A percentile compares a stretch with the other conserved stretches of the same genome.
phyloP scores from a whole-genome alignment of 768 basidiomycete species.

The Leccinum boreale region DNA sequence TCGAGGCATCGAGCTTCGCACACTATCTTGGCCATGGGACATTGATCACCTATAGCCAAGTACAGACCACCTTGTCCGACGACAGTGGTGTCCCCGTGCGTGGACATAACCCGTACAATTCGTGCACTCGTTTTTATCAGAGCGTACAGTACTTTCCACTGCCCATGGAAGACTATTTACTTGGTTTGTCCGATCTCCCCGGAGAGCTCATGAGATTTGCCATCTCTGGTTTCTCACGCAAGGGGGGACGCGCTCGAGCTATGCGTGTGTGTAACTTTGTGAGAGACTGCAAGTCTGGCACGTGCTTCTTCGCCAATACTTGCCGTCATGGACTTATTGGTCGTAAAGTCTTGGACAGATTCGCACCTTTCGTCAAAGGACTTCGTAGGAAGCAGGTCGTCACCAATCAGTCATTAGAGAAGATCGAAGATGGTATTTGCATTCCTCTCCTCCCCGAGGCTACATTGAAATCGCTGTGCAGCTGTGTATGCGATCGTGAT shows the following conservation, averaged over 20 bases:
- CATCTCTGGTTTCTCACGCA: conserved; percentile 73
- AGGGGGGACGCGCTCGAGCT: conserved; percentile 63
- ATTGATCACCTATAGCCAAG: conserved; percentile 65
- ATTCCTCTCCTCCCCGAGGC: not conserved
- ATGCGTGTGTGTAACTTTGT: conserved; percentile 68
- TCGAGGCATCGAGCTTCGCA: conserved; percentile 88
- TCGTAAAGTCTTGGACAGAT: conserved; percentile 68
- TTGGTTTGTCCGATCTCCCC: conserved; percentile 91
- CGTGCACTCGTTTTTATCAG: conserved; percentile 4
- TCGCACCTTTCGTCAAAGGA: conserved; percentile 66
- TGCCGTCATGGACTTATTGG: not conserved
- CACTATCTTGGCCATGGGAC: conserved; percentile 73
- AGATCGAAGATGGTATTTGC: conserved; percentile 83
- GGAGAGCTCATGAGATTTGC: conserved; percentile 97
- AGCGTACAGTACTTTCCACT: conserved; percentile 68
- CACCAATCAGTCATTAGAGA: conserved; percentile 83
- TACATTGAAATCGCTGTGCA: conserved; percentile 26
- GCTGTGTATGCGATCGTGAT: conserved; percentile 73
- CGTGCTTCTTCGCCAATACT: conserved; percentile 14
- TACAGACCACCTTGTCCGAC: conserved; percentile 63
- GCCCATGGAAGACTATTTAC: conserved; percentile 79
- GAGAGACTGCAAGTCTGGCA: conserved; percentile 68
- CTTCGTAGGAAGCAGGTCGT: conserved; percentile 86
- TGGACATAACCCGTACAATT: conserved; percentile 13
- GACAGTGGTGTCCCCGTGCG: conserved; percentile 62